Evolutionary conservation across 495 filamentous ascomycete genomes (phyloP), one percentile per base, ranked within the genome.

Genomic region (Lepidopterella palustris): DNA sequence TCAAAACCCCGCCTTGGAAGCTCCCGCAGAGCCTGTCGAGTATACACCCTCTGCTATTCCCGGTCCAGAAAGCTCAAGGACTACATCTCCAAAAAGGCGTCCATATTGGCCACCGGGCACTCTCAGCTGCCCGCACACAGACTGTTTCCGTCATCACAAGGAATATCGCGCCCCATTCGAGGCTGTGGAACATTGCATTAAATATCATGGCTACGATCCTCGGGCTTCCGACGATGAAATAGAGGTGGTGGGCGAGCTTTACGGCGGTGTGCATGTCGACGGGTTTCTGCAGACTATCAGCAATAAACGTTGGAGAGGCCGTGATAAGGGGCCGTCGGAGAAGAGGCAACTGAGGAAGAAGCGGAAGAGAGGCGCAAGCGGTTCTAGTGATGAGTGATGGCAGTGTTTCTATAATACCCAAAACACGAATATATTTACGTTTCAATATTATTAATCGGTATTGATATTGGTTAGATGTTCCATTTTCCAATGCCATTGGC

Each of bases 231-330:
- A 61, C 28, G 62, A 62, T 45, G 54, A 66, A 48, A 55, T 63
- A 11, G 55, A 53, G n/a, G 40, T 58, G 48, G 31, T 27, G 35
- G 28, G 28, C 20, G 15, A 13, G 47, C 63, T 42, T 32, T 24
- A 60, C 18, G 71, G 70, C 18, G 68, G 42, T 50, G 66, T 72
- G 18, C 67, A 73, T 60, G 53, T 64, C 1, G 70, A 75, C 67
- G 72, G 69, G n/a, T 73, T 71, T 53, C 47, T 75, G 25, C 56
- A 66, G 42, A 67, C 64, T 9, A 71, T 75, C 31, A 47, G 57
- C 29, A 64, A 70, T 42, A 60, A 66, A 32, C 62, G 67, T 21
- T 75, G 73, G 73, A 39, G 58, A 23, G 66, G 63, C 23, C 20
- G 31, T 15, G 61, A 61, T 21, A 54, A 59, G 48, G 20, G 53